Base-by-base conservation (phyloP, 768 basidiomycete genomes). In the Rubroboletus pulcherrimus region DNA sequence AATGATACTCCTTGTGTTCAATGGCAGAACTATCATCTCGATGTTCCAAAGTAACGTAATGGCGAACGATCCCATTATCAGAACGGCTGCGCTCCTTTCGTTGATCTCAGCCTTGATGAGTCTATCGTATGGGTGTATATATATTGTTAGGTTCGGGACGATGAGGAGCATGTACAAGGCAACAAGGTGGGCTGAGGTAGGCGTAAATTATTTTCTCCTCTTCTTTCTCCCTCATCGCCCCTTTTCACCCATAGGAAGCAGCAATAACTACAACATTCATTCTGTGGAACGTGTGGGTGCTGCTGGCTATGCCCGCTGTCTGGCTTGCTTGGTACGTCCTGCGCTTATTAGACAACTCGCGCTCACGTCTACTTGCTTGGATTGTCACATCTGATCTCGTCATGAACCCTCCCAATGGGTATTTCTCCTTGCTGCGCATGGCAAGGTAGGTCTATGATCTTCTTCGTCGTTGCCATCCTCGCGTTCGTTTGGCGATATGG, bases 81-180 rank as follows among this genome's bases (percentile, higher is more conserved):
- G 87, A 40, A 84, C 81, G 3, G 73, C 79, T 0, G 84, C 86
- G 0, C 71, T 89, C 5, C 63, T 86, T n/a, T 86, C 86, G 5
- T 71, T 90, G 19, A 74, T 83, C 0, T 87, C 80, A 37, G 83
- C 85, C 1, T 63, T 89, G 56, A 83, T 89, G 81, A 87, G 86
- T 60, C 72, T 90, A 21, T 79, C 79, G 3, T 91, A 82, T 63
- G 89, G 89, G 0, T 88, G 88, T 60, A 77, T 87, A 53, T 90
- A 86, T 68, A 89, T 86, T 15, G 74, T 90, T 15, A 74, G 85
- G 29, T 90, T 90, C 55, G 80, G 81, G 14, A 82, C 79, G 1
- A 90, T 91, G 88, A 77, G 80, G 41, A 86, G 77, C 58, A 86
- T 88, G 82, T 75, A 82, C 61, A 81, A 82, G 54, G 88, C 88